phyloP scores from a whole-genome alignment of 2,329 filamentous ascomycete species.

The Fusarium sp. region DNA sequence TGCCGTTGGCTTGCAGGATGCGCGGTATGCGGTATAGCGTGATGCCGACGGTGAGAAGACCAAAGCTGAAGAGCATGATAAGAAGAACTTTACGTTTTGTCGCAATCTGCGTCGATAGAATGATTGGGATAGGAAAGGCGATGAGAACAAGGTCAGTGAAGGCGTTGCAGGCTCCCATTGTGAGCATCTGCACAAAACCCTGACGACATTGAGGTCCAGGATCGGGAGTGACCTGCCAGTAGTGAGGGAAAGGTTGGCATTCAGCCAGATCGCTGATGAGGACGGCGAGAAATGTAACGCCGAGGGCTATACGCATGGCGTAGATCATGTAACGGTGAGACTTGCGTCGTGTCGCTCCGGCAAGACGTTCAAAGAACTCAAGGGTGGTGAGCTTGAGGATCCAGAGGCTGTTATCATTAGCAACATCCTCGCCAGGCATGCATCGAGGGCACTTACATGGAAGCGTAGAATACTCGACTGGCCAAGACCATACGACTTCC shows the following conservation, averaged over 20 bases:
- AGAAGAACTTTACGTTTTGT: slow-evolving; percentile 82
- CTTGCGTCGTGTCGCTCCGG: slow-evolving; percentile 80
- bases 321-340: slow-evolving; percentile 78
- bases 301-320: slow-evolving; percentile 78
- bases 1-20: slow-evolving; percentile 75
- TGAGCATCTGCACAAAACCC: slow-evolving; percentile 85
- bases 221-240: slow-evolving; percentile 84
- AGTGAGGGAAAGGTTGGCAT: slow-evolving; percentile 78
- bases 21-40: slow-evolving; percentile 81
- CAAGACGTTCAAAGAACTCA: slow-evolving; percentile 89
- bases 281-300: slow-evolving; percentile 80
- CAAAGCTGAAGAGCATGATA: slow-evolving; percentile 82
- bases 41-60: slow-evolving; percentile 78
- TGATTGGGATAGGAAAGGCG: slow-evolving; percentile 87
- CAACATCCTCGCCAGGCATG: slow-evolving; percentile 6
- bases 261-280: slow-evolving; percentile 84
- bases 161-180: slow-evolving; percentile 85
- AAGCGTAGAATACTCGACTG: slow-evolving; percentile 84
- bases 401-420: slow-evolving; percentile 76
- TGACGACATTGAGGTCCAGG: slow-evolving; percentile 85
- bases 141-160: slow-evolving; percentile 87
- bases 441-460: slow-evolving; percentile 72
- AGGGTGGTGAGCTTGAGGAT: slow-evolving; percentile 88
- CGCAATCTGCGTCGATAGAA: slow-evolving; percentile 81
- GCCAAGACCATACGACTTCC: slow-evolving; percentile 84